Base-by-base conservation (phyloP, 192 early-diverging fungal genomes). In the Glomus cerebriforme region DNA sequence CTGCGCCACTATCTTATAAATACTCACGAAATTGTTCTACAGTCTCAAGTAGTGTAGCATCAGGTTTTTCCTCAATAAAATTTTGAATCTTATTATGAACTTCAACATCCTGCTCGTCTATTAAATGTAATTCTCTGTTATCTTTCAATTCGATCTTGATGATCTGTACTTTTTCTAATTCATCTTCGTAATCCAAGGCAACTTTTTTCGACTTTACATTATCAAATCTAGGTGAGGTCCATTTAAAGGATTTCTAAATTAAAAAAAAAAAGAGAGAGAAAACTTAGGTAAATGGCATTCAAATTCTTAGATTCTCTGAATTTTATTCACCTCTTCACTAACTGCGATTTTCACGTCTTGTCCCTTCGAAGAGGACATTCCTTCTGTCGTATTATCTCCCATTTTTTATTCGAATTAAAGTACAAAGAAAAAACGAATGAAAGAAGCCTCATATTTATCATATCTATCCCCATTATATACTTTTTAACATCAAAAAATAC, bases 1-100 rank as follows among this genome's bases (percentile, higher is more conserved):
- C 26, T n/a, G n/a, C 39, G 47, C 35, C 22, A 63, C 64, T 31
- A 24, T n/a, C 9, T 34, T 32, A 73, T 32, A 35, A 32, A 12
- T 39, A 43, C 72, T 27, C 79, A 85, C 84, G 78, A 54, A 82
- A 82, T 0, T 77, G 29, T 59, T 82, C 79, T 32, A 85, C 81
- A 9, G 78, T 78, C 19, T 85, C 81, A 26, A 77, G 60, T 13
- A 85, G 79, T 32, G 32, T 59, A 34, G 17, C 74, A 58, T 81
- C 64, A 3, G 79, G 81, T 27, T 82, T 82, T 43, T 68, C 68
- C 0, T 58, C 27, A n/a, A 62, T 59, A 43, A 69, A 85, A 27
- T 74, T 43, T 24, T 58, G 26, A 47, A 85, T 85, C 15, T 32
- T 59, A n/a, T 82, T 64, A 72, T 82, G 82, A 22, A 81, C 45